Base-by-base conservation (phyloP, 2,329 filamentous ascomycete species). In the Capronia epimyces region DNA sequence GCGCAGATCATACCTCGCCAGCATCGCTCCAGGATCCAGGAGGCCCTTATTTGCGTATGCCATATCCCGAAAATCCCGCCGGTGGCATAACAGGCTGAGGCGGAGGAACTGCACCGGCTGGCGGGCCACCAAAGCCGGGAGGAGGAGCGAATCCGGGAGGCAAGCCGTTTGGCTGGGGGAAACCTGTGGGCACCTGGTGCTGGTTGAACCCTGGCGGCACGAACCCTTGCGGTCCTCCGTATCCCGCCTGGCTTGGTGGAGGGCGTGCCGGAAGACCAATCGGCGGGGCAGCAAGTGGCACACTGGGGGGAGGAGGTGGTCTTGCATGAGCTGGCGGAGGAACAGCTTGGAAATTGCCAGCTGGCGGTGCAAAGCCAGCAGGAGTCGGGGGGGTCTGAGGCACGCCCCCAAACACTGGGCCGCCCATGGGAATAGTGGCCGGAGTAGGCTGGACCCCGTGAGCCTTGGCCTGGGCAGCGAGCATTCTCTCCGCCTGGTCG, bases 381-480 rank as follows among this genome's bases (percentile, higher is more conserved):
- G 60, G 47, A 66, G 65, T 50, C 69, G 67, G 46, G 27, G 57
- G 54, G 34, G 56, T 55, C 21, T 46, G 55, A 16, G 56, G 53
- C 22, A 54, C 49, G 49, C 63, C 65, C 13, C 63, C 62, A 46
- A 67, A 62, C 48, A 71, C 68, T 27, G 53, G 60, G 42, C 73
- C 72, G 27, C 68, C 66, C 18, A 68, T 67, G 13, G 72, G 64
- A 60, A 94, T 83, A 52, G 83, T 86, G 3, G 86, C 79, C 1
- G 88, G 86, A 59, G 89, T 85, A 29, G 89, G 86, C 46, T 89
- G 81, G 54, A 98, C 87, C 64, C 95, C 95, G 69, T 96, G 88
- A 67, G 90, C 91, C 72, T 91, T 91, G 50, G 90, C 93, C 71
- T 96, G 87, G 22, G 86, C 84, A 24, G 93, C 93, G 41, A 98